Evolutionary conservation across 441 rosid genomes (phyloP).

Genomic region (Arabidopsis hybrid): DNA sequence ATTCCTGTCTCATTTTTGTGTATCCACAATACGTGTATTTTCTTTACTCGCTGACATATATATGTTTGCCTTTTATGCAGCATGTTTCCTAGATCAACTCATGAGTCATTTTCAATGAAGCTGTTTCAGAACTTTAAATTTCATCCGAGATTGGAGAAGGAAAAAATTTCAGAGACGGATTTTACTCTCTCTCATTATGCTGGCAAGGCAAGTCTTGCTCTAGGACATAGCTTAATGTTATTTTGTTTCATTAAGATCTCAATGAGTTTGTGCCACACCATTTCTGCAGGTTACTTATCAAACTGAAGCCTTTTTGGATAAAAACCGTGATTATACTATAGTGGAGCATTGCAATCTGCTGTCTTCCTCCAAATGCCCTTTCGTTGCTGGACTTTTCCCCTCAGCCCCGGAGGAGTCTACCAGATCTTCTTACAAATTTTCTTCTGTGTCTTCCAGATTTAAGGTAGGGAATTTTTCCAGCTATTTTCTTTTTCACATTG

Average conservation of each 20-base stretch:
- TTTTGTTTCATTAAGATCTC: conserved; percentile 39
- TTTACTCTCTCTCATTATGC: conserved; percentile 93
- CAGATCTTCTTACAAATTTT: conserved; percentile 95
- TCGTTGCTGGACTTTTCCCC: conserved; percentile 84
- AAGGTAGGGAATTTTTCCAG: conserved; percentile 59
- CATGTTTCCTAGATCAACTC: conserved; percentile 97
- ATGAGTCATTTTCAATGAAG: conserved; percentile 84
- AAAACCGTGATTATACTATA: conserved; percentile 96
- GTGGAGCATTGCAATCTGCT: conserved; percentile 91
- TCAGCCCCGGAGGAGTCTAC: conserved; percentile 67
- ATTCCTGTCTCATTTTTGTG: conserved; percentile 23
- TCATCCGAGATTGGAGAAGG: conserved; percentile 83
- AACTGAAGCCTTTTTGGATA: conserved; percentile 85
- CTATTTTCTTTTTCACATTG: conserved; percentile 15
- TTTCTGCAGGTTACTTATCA: conserved; percentile 85
- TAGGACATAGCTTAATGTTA: conserved; percentile 25
- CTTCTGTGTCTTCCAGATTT: conserved; percentile 93
- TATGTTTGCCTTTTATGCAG: conserved; percentile 66
- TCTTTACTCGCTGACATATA: conserved; percentile 47
- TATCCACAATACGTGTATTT: conserved; percentile 18
- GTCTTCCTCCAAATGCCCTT: conserved; percentile 87
- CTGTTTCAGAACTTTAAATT: conserved; percentile 74
- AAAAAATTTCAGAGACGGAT: conserved; percentile 95
- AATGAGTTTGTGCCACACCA: conserved; percentile 36
- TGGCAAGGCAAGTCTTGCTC: conserved; percentile 82